A percentile compares a stretch with the other conserved stretches of the same genome.
Evolutionary conservation across 1,139 yeast genomes (phyloP).

Genomic region (Blastobotrys capitulatus): DNA sequence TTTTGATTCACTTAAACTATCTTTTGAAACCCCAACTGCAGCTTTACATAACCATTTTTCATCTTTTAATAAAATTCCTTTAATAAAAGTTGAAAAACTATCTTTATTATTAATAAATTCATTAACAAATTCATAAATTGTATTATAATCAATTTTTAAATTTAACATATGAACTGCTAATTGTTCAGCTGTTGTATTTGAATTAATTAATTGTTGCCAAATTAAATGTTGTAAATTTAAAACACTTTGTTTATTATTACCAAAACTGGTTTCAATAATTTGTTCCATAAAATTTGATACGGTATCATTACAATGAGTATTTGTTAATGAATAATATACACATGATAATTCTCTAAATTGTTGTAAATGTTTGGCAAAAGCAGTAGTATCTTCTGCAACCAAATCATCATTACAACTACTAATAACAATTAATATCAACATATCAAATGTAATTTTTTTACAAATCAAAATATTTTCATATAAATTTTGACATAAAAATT

Average conservation of each 20-base stretch:
- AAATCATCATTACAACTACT: constrained; percentile 20
- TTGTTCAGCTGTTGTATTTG: constrained; percentile 10
- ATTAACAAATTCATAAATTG: constrained; percentile 9
- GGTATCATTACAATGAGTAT: neutral
- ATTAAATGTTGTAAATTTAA: neutral
- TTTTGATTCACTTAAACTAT: neutral
- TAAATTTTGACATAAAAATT: constrained; percentile 16
- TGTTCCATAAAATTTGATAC: constrained; percentile 9
- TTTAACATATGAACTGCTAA: constrained; percentile 12
- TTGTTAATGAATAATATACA: neutral
- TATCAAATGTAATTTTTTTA: constrained; percentile 18
- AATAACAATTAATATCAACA: constrained; percentile 20
- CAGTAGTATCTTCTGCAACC: constrained; percentile 18
- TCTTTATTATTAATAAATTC: constrained; percentile 19
- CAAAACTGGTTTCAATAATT: neutral
- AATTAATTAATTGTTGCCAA: constrained; percentile 14
- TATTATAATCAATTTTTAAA: neutral
- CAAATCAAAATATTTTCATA: constrained; percentile 18
- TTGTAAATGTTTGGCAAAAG: constrained; percentile 11
- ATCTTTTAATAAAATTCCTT: constrained; percentile 19
- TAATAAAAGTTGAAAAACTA: constrained; percentile 21
- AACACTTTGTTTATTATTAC: neutral
- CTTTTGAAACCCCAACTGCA: constrained; percentile 1
- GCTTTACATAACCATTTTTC: constrained; percentile 9
- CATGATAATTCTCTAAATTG: constrained; percentile 5